phyloP scores from a whole-genome alignment of 2,329 filamentous ascomycete species.

The Pseudogymnoascus sp. region DNA sequence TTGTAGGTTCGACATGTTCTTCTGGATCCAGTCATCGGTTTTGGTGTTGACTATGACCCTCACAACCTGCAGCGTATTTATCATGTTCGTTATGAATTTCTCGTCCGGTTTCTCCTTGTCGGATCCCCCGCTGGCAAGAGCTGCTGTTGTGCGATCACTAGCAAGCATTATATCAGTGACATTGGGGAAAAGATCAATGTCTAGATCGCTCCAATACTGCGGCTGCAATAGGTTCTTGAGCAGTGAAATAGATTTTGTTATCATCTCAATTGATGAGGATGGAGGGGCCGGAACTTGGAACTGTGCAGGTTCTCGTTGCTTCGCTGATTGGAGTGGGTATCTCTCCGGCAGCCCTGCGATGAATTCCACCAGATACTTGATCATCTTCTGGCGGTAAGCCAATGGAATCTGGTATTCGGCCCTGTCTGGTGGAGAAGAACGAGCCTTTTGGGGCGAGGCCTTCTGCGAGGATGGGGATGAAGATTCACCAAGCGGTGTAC shows the following conservation, averaged over 20 bases:
- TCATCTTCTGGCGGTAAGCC: conserved; percentile 64
- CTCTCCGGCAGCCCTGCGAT: conserved; percentile 84
- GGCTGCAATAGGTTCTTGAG: conserved; percentile 78
- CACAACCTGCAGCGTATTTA: conserved; percentile 89
- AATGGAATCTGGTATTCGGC: conserved; percentile 61
- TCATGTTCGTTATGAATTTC: conserved; percentile 75
- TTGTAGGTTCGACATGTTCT: conserved; percentile 68
- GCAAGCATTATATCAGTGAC: conserved; percentile 79
- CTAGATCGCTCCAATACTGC: conserved; percentile 83
- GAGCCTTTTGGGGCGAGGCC: conserved; percentile 31
- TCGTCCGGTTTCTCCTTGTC: conserved; percentile 70
- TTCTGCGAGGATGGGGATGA: conserved; percentile 47
- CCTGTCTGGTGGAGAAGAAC: conserved; percentile 36
- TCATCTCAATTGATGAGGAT: conserved; percentile 62
- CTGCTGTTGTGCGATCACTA: conserved; percentile 63
- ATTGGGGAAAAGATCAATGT: conserved; percentile 84
- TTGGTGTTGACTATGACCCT: conserved; percentile 84
- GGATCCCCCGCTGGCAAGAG: conserved; percentile 39
- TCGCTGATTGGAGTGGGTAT: conserved; percentile 66
- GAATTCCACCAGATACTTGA: conserved; percentile 93
- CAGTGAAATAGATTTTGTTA: conserved; percentile 74
- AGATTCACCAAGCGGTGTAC: conserved; percentile 37
- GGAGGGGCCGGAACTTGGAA: conserved; percentile 40
- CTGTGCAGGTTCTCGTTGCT: conserved; percentile 46
- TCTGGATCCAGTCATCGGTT: conserved; percentile 80